Percentiles rank a stretch among this genome's conserved stretches.
Conservation (phyloP, 2,329 filamentous ascomycete genomes). For the Niveomyces coronatus region DNA sequence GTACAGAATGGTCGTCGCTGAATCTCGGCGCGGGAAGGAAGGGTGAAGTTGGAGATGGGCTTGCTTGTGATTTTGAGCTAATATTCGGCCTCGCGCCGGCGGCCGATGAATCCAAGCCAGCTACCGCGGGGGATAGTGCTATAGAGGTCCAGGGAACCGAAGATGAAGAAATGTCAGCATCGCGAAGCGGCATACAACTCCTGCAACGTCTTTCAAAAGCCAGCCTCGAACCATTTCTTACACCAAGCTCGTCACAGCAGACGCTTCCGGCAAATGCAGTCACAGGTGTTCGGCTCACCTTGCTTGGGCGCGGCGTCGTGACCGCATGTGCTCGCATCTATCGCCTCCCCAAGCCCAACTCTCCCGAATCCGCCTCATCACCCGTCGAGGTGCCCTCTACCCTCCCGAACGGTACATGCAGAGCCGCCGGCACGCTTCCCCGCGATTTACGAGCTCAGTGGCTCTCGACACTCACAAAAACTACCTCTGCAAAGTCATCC, state of each 20-base stretch:
- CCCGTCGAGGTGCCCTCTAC: conserved; percentile 38
- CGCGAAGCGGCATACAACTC: conserved; percentile 4
- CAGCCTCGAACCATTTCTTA: conserved; percentile 13
- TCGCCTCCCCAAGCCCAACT: conserved; percentile 47
- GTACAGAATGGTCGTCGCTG: conserved; percentile 63
- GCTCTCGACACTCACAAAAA: conserved; percentile 44
- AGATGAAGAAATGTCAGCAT: conserved; percentile 8
- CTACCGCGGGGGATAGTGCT: no score
- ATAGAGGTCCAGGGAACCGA: conserved; percentile 7
- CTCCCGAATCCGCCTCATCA: conserved; percentile 17
- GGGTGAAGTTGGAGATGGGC: conserved; percentile 74
- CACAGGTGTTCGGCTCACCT: conserved; percentile 54
- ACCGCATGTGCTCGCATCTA: conserved; percentile 72
- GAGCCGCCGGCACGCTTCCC: conserved; percentile 22
- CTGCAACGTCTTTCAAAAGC: conserved; percentile 21
- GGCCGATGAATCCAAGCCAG: neutral
- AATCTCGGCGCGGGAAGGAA: conserved; percentile 63
- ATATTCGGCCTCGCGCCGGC: conserved; percentile 35
- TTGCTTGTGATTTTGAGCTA: conserved; percentile 73
- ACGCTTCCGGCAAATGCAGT: conserved; percentile 28
- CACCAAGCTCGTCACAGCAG: conserved; percentile 11
- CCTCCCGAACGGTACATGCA: conserved; percentile 18
- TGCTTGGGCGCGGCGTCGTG: conserved; percentile 61
- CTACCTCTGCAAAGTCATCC: conserved; percentile 2
- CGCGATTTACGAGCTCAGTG: conserved; percentile 55